Base-by-base conservation (phyloP, 129 eudicot genomes). In the Chrysanthemum seticuspe region DNA sequence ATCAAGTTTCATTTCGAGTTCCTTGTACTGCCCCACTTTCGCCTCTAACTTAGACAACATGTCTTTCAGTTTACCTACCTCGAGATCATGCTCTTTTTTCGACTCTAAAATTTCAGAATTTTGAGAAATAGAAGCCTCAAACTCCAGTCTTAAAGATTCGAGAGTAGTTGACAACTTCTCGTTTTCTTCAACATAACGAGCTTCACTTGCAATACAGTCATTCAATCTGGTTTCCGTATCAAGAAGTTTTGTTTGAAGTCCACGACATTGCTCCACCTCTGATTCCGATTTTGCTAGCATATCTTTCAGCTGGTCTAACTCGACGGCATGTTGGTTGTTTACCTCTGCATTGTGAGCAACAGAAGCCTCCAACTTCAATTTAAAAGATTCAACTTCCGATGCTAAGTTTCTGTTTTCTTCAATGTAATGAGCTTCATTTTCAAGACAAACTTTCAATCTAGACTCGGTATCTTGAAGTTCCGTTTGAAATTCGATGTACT, bases 41-140 rank as follows among this genome's bases (percentile, higher is more conserved):
- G 58, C 58, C 34, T 79, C 84, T n/a, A 80, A 73, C 59, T 64
- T 74, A 5, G 64, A 61, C 72, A 85, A 40, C 71, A 53, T 55
- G 72, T 71, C 76, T 31, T 65, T 65, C 70, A 65, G 52, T 65
- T 65, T n/a, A 23, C 45, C 54, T 7, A 65, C 70, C 70, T 65
- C 70, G 11, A 65, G 70, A 65, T 12, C 87, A 45, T 82, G 75
- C 71, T 86, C 76, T 25, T 47, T 51, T 34, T 73, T 80, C 7
- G 79, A 77, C 73, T 76, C 83, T n/a, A 88, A 82, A 58, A 80
- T 75, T 47, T 78, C 62, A 61, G 63, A 61, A 40, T 82, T 80
- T 50, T 79, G 79, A 75, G 82, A 77, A 45, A 15, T 59, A 64
- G 77, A 80, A n/a, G 65, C 80, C 74, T 86, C 85, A 52, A 86